Evolutionary conservation across 176 grass and related monocot genomes (phyloP).

Genomic region (Ananas comosus): DNA sequence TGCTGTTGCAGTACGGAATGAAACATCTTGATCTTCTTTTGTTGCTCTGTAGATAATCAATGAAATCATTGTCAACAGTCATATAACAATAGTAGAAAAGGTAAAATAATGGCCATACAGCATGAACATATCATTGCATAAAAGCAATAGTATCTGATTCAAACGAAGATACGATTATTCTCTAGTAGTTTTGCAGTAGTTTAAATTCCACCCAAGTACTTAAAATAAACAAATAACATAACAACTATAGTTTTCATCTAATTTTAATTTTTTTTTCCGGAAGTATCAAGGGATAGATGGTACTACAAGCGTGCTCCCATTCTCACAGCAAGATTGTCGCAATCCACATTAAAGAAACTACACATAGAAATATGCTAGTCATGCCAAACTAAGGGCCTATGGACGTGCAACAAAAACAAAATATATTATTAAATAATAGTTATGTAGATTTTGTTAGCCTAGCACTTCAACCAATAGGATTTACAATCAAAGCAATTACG

Average conservation of each 20-base stretch:
- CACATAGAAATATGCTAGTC: too few relatives aligned
- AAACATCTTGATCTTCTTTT: slow-evolving; percentile 57
- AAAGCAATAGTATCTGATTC: background rate
- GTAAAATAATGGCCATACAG: background rate
- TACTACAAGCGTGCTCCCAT: too few relatives aligned
- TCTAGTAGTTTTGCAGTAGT: background rate
- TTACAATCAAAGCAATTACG: too few relatives aligned
- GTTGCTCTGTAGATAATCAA: slow-evolving; percentile 35
- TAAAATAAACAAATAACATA: background rate
- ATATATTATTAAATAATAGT: too few relatives aligned
- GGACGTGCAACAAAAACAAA: too few relatives aligned
- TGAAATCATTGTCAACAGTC: background rate
- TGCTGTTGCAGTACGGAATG: slow-evolving; percentile 87
- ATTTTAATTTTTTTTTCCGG: background rate
- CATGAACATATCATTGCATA: background rate
- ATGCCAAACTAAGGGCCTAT: too few relatives aligned
- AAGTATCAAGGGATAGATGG: background rate
- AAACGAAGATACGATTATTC: background rate
- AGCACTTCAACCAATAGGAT: too few relatives aligned
- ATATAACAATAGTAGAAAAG: background rate
- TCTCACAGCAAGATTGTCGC: too few relatives aligned
- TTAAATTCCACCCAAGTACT: background rate
- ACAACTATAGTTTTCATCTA: background rate
- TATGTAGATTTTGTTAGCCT: too few relatives aligned
- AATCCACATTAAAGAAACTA: too few relatives aligned